Percentiles rank a stretch among this genome's conserved stretches.
Evolutionary conservation across 2,329 filamentous ascomycete species (phyloP).

Genomic region (Furcasterigmium sp.): DNA sequence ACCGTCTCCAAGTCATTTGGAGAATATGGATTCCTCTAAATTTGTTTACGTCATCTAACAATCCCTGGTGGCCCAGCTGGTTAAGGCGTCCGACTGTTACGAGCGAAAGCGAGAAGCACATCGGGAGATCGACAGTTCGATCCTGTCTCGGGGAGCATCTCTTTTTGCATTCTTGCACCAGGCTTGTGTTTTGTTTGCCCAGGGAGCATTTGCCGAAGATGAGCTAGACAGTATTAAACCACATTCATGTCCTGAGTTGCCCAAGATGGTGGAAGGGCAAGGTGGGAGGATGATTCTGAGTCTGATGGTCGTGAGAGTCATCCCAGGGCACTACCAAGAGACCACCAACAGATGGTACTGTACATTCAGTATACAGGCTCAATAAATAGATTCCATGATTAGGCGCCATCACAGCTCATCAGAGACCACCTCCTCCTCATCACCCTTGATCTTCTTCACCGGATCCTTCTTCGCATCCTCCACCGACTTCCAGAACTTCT

Average conservation of each 20-base stretch:
- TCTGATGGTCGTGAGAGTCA: no score
- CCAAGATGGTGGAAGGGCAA: no score
- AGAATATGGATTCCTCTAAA: no score
- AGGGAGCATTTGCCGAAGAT: no score
- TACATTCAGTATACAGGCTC: no score
- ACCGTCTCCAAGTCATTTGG: no score
- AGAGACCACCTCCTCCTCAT: not conserved
- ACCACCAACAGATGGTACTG: no score
- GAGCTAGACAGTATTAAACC: no score
- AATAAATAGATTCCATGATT: no score
- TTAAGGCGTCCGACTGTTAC: conserved; percentile 5
- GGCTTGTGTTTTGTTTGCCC: no score
- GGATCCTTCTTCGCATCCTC: conserved; percentile 57
- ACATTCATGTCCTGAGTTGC: no score
- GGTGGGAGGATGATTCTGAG: not conserved
- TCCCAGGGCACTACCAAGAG: no score
- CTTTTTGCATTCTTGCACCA: not conserved
- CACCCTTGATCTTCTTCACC: conserved; percentile 27
- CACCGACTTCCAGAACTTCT: conserved; percentile 58
- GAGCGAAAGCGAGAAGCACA: not conserved
- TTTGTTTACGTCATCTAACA: not conserved
- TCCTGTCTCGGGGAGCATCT: not conserved
- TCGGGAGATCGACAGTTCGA: conserved; percentile 5
- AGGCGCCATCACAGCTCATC: conserved; percentile 11
- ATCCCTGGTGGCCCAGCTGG: conserved; percentile 5